phyloP scores from a whole-genome alignment of 805 yeast genomes.

The Kluyveromyces nonfermentans region DNA sequence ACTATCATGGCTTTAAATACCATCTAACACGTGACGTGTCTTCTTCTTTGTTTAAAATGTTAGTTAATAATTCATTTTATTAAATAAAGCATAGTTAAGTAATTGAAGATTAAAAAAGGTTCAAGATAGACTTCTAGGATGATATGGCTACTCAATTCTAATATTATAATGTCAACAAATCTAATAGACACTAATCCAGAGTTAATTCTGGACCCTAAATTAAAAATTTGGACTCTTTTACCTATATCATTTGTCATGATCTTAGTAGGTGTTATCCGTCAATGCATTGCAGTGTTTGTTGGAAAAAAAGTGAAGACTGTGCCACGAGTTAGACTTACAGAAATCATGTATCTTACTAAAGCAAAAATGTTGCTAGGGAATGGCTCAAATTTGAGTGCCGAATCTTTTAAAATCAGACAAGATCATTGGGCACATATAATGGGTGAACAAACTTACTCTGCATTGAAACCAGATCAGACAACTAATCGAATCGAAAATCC shows the following conservation, averaged over 20 bases:
- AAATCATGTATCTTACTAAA: slow-evolving; percentile 53
- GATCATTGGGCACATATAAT: slow-evolving; percentile 39
- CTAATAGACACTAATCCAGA: slow-evolving; percentile 36
- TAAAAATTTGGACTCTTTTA: slow-evolving; percentile 81
- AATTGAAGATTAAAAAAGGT: neutral
- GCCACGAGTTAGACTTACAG: slow-evolving; percentile 43
- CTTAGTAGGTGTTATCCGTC: slow-evolving; percentile 69
- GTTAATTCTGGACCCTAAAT: slow-evolving; percentile 64
- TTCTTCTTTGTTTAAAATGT: no score
- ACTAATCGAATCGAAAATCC: slow-evolving; percentile 42
- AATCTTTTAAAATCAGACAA: slow-evolving; percentile 47
- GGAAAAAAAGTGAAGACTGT: slow-evolving; percentile 49
- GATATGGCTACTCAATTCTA: no score
- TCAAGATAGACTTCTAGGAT: no score
- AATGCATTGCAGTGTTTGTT: slow-evolving; percentile 53
- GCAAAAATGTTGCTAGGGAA: slow-evolving; percentile 51
- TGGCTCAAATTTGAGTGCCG: slow-evolving; percentile 39
- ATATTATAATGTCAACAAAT: slow-evolving; percentile 9
- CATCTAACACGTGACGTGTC: no score
- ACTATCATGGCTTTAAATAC: no score
- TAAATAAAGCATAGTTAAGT: no score
- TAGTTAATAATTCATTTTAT: no score
- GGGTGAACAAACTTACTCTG: slow-evolving; percentile 45
- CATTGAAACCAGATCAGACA: slow-evolving; percentile 36
- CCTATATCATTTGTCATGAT: slow-evolving; percentile 91